Base-by-base conservation (phyloP, 129 eudicot genomes). In the sunflower (Helianthus annuus) region DNA sequence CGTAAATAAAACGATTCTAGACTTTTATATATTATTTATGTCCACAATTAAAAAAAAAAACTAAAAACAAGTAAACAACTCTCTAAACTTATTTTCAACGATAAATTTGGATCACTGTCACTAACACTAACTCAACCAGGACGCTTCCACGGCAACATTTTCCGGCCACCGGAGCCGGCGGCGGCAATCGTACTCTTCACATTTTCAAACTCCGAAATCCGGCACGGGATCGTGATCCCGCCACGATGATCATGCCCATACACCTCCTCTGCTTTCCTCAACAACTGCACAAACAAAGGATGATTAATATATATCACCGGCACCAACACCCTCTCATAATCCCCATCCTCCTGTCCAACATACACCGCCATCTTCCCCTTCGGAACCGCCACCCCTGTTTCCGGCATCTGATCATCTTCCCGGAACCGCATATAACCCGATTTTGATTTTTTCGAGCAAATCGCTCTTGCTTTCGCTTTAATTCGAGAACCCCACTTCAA, bases 221-320 rank as follows among this genome's bases (percentile, higher is more conserved):
- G 95, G 82, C 98, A 93, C 48, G 97, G 98, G 48, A 93, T 80
- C 3, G 89, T 93, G 14, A 93, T 81, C 64, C 95, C 95, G 24
- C 98, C 98, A 44, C 90, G 85, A 52, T 93, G 95, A 58, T 87
- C 63, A 67, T 77, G 89, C 27, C 98, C 98, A 77, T 60, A 89
- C 71, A 85, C 91, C 65, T 81, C 83, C 65, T 93, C 97, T 14
- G 96, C 86, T 55, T 85, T 92, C 22, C 73, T 84, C 70, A 93
- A 68, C 78, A 93, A 71, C 83, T 86, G 83, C 40, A 87, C 84
- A 78, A 93, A 93, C 48, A 89, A 64, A 3, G 98, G 98, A 77
- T 93, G 98, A 34, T 93, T 93, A 19, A 90, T 71, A 51, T 87
- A 93, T 16, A 93, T 80, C 44, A 93, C 95, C n/a, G 98, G 98